A percentile compares a stretch with the other conserved stretches of the same genome.
phyloP scores from a whole-genome alignment of 306 rosid genomes.

The Inga laurina region DNA sequence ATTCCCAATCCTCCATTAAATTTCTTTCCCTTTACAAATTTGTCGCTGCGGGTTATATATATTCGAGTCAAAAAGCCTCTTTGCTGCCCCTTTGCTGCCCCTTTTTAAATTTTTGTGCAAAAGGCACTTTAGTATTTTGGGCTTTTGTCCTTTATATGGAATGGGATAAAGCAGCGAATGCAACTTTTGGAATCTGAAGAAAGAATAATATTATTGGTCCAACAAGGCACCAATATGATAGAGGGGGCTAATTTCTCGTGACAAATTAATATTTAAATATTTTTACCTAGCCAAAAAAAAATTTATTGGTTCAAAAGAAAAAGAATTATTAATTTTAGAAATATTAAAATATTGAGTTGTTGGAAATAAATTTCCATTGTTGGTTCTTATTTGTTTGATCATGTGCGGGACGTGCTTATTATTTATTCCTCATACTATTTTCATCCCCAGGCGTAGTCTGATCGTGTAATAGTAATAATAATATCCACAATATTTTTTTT shows the following conservation, averaged over 20 bases:
- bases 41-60: background rate
- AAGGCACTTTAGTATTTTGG: background rate
- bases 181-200: background rate
- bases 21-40: background rate
- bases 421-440: background rate
- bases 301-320: too few relatives aligned
- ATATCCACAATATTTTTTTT: too few relatives aligned
- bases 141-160: background rate
- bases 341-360: background rate
- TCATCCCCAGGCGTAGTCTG: background rate
- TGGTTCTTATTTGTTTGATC: background rate
- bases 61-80: background rate
- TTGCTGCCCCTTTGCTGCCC: too few relatives aligned
- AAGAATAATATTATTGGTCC: background rate
- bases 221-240: too few relatives aligned
- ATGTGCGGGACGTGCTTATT: background rate
- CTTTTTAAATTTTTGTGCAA: background rate
- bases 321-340: too few relatives aligned
- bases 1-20: too few relatives aligned
- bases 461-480: background rate
- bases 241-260: too few relatives aligned
- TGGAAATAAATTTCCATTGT: background rate
- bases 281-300: too few relatives aligned
- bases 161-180: background rate
- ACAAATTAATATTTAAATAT: too few relatives aligned